Conservation (phyloP, 164 flowering plant species). For the Euptelea pleiosperma region DNA sequence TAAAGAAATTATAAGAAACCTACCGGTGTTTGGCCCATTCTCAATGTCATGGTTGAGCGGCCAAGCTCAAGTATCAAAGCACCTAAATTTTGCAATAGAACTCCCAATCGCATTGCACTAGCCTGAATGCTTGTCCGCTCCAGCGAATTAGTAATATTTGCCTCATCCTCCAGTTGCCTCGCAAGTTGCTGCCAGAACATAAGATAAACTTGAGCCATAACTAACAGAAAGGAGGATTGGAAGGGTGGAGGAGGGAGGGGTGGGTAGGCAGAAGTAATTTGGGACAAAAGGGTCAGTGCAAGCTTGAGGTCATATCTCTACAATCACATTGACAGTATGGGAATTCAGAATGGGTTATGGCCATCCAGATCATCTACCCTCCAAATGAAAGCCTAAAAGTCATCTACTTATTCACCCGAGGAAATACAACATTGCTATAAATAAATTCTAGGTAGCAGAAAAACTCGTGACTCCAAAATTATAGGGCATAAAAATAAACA, state of each 20-base stretch:
- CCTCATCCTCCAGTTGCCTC: conserved; percentile 54
- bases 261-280: too few species aligned
- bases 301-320: not conserved
- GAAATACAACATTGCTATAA: too few species aligned
- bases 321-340: not conserved
- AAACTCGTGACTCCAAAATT: too few species aligned
- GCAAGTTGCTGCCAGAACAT: conserved; percentile 55
- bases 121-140: conserved; percentile 49
- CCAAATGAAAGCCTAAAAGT: too few species aligned
- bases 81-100: conserved; percentile 64
- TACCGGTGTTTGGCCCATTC: conserved; percentile 77
- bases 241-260: too few species aligned
- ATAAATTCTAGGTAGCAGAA: too few species aligned
- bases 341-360: not conserved
- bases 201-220: not conserved
- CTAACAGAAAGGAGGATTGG: not conserved
- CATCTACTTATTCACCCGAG: not conserved
- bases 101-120: conserved; percentile 59
- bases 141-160: conserved; percentile 42
- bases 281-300: not conserved
- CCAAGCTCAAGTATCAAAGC: conserved; percentile 88
- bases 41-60: conserved; percentile 75
- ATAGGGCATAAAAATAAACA: too few species aligned
- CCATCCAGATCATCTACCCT: not conserved
- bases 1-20: conserved; percentile 18